phyloP scores from a whole-genome alignment of 2,329 filamentous ascomycete genomes.

The Epichloe baconii region DNA sequence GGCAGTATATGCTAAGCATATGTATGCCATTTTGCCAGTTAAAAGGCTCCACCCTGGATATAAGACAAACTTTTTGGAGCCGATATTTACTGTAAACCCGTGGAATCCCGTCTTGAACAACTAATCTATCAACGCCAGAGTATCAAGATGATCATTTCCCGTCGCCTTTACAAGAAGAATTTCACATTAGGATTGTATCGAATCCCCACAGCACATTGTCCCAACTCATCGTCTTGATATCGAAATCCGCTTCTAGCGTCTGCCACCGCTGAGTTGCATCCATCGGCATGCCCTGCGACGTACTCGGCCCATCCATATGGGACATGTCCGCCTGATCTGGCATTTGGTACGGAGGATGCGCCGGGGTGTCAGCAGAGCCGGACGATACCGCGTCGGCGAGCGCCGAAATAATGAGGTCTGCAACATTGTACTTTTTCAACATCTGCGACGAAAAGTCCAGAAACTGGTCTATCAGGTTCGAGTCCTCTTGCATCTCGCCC shows the following conservation, averaged over 20 bases:
- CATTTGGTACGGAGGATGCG: too few relatives aligned
- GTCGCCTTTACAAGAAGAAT: too few relatives aligned
- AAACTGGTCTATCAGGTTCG: conserved; percentile 4
- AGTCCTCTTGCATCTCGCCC: conserved; percentile 1
- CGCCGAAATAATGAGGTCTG: not conserved
- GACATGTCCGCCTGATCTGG: too few relatives aligned
- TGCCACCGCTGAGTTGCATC: conserved; percentile 3
- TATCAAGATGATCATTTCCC: too few relatives aligned
- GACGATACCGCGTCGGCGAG: not conserved
- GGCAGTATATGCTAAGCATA: too few relatives aligned
- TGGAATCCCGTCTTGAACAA: too few relatives aligned
- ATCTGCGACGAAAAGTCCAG: conserved; percentile 3
- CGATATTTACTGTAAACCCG: too few relatives aligned
- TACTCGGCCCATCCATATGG: too few relatives aligned
- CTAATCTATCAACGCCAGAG: too few relatives aligned
- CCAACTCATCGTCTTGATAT: conserved; percentile 5
- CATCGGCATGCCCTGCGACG: not conserved
- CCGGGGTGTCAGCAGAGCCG: not conserved
- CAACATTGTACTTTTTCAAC: conserved; percentile 2
- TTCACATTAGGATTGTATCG: conserved; percentile 3
- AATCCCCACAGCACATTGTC: conserved; percentile 6
- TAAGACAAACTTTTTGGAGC: too few relatives aligned
- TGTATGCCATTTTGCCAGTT: too few relatives aligned
- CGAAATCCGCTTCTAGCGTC: conserved; percentile 4
- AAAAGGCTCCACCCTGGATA: too few relatives aligned